Evolutionary conservation across 208 protist genomes (phyloP), one percentile per base, ranked within the genome.

Genomic region (Wallacemonas sp.): DNA sequence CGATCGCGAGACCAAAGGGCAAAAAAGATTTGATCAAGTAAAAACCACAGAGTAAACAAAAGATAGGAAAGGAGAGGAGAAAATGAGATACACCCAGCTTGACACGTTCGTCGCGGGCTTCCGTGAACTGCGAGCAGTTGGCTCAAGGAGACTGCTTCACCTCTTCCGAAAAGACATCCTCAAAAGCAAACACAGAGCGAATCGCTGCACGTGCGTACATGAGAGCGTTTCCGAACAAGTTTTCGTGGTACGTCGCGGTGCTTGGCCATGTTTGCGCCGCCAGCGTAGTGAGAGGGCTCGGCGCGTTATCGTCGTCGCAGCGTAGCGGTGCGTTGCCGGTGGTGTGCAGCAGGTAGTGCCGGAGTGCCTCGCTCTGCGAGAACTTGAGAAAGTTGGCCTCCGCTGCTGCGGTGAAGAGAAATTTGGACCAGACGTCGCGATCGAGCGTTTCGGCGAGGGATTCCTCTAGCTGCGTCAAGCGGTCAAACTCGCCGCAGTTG

Each of bases 311-410:
- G 22, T 33, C 52, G 31, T 18, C 48, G n/a, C 48, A 55, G 10
- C 3, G 26, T 18, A 55, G 25, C 10, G 10, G 48, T 32, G 52
- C 52, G 52, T 59, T 42, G 32, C 52, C 52, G 18, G 52, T 59
- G 14, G 3, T 26, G 18, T 41, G 7, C 4, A 41, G 31, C 5
- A 59, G 52, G 29, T 59, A 59, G 14, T 59, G 12, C 4, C 52
- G 38, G 10, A 59, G 52, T 23, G 52, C 26, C 0, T 14, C 10
- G 32, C 39, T 39, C 39, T 59, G 52, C 28, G 52, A 59, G 22
- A 59, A 59, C 31, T 44, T 59, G 52, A 59, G 52, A 25, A 44
- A 59, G 31, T 18, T 41, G 10, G 52, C 52, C 29, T 59, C 52
- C 4, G 52, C 52, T 0, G 39, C 0, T 3, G 20, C 20, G n/a